Conservation (phyloP, 768 basidiomycete species). For the Amanita rubescens region DNA sequence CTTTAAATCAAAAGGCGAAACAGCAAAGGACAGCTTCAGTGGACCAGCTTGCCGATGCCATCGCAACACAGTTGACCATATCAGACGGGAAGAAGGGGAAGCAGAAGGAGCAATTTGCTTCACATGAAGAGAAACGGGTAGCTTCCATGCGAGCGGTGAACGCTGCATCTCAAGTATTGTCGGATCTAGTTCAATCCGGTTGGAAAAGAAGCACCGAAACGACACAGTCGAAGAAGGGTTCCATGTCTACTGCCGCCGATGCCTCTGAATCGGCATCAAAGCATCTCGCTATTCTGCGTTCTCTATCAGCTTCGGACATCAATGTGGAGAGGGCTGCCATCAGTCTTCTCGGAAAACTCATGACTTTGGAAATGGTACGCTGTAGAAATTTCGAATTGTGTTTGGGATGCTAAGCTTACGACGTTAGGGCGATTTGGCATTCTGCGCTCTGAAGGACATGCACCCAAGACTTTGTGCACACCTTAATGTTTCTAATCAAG, state of each 20-base stretch:
- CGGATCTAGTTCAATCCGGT: conserved; percentile 44
- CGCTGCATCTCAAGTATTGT: conserved; percentile 48
- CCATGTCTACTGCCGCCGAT: conserved; percentile 25
- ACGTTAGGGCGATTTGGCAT: conserved; percentile 47
- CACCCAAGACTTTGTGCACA: conserved; percentile 33
- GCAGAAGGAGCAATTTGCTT: background rate
- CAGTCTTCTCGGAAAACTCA: conserved; percentile 59
- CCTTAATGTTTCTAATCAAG: conserved; percentile 14
- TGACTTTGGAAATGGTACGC: conserved; percentile 66
- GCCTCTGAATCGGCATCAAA: conserved; percentile 33
- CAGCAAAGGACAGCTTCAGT: background rate
- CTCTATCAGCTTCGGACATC: conserved; percentile 35
- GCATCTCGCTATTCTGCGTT: conserved; percentile 41
- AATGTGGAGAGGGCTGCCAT: conserved; percentile 72
- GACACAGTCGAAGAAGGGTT: conserved; percentile 13
- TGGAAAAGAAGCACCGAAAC: conserved; percentile 40
- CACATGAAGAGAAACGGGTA: conserved; percentile 29
- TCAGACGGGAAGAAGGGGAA: conserved; percentile 1
- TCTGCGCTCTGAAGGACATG: conserved; percentile 38
- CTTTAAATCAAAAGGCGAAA: background rate
- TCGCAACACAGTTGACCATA: conserved; percentile 10
- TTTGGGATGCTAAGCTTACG: background rate
- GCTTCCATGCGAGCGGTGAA: conserved; percentile 62
- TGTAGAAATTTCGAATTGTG: background rate
- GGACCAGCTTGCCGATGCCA: conserved; percentile 12